phyloP scores from a whole-genome alignment of 1,284 basidiomycete genomes.

The Boletus calvinii region DNA sequence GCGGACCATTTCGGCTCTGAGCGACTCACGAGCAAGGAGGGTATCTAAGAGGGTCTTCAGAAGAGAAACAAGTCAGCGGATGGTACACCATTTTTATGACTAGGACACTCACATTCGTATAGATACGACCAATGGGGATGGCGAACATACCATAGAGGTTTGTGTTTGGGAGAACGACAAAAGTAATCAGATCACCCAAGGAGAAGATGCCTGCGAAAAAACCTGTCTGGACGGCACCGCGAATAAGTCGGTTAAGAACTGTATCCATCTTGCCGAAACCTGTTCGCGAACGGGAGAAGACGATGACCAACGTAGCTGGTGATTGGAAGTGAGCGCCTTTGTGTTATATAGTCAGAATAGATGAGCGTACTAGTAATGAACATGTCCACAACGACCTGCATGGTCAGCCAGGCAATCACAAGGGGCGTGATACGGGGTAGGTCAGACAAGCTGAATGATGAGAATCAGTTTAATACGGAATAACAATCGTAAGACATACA shows the following conservation, averaged over 20 bases:
- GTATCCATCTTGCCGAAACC: constrained; percentile 46
- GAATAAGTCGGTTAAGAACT: constrained; percentile 45
- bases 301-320: constrained; percentile 33
- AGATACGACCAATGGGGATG: constrained; percentile 36
- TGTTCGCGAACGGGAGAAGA: constrained; percentile 42
- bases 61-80: not conserved
- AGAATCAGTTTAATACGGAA: not conserved
- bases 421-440: constrained; percentile 27
- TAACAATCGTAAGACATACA: constrained; percentile 30
- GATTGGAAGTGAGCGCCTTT: not conserved
- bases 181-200: constrained; percentile 42
- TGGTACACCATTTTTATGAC: not conserved
- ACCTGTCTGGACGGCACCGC: constrained; percentile 46
- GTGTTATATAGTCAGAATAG: no score
- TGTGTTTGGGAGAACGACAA: constrained; percentile 28
- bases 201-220: constrained; percentile 47
- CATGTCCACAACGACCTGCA: constrained; percentile 41
- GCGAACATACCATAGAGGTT: constrained; percentile 35
- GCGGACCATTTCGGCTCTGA: constrained; percentile 8
- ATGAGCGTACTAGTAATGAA: constrained; percentile 39
- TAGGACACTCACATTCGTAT: constrained; percentile 32
- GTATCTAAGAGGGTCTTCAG: not conserved
- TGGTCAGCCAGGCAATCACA: constrained; percentile 40
- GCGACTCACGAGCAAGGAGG: constrained; percentile 14
- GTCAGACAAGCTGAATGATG: constrained; percentile 25